phyloP scores from a whole-genome alignment of 495 filamentous ascomycete genomes.

The Halenospora varia region DNA sequence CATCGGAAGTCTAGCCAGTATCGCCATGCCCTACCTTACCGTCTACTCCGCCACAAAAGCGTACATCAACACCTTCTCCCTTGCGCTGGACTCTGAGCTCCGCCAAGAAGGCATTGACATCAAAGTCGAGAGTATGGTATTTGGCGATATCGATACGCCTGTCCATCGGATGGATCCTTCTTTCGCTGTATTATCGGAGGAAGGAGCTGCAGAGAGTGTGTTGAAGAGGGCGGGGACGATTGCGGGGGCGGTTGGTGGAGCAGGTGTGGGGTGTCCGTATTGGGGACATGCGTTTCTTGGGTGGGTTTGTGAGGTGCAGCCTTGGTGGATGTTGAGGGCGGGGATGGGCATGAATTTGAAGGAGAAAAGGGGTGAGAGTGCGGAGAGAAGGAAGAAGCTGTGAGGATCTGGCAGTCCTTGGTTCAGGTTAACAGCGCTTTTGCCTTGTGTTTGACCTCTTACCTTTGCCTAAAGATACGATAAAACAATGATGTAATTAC shows the following conservation, averaged over 20 bases:
- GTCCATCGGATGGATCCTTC: constrained; percentile 20
- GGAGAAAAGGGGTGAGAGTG: background rate
- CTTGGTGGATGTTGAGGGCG: constrained; percentile 3
- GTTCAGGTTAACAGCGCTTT: too few species aligned
- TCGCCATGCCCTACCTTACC: constrained; percentile 34
- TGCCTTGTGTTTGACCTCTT: too few species aligned
- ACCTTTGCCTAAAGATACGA: too few species aligned
- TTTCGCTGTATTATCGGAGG: constrained; percentile 23
- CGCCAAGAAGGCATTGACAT: constrained; percentile 23
- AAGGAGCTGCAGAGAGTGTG: constrained; percentile 25
- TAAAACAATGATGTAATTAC: too few species aligned
- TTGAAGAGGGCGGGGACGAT: constrained; percentile 30
- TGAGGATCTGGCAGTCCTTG: too few species aligned
- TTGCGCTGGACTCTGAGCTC: constrained; percentile 29
- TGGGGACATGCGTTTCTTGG: background rate
- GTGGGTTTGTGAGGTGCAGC: constrained; percentile 2
- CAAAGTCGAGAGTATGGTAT: constrained; percentile 29
- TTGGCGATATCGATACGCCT: constrained; percentile 25
- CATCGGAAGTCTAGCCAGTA: constrained; percentile 33
- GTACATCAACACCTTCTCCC: constrained; percentile 32
- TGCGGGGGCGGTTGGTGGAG: background rate
- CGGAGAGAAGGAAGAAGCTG: background rate
- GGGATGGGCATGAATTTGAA: background rate
- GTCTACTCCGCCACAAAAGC: constrained; percentile 37
- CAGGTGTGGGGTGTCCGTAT: background rate